Evolutionary conservation across 495 filamentous ascomycete species (phyloP).

Genomic region (Thozetella sp.): DNA sequence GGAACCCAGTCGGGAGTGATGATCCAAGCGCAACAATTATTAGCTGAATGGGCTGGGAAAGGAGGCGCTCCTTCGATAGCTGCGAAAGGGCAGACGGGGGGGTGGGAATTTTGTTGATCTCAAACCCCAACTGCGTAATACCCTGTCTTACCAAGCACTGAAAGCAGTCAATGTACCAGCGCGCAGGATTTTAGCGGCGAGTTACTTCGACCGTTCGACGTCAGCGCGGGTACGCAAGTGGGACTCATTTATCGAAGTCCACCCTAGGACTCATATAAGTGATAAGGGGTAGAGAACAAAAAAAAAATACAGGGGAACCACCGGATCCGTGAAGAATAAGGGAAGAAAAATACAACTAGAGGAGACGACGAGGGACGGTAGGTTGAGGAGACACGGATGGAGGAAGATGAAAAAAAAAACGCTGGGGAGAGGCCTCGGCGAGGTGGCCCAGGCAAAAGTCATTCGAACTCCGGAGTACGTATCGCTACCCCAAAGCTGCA

Average conservation of each 20-base stretch:
- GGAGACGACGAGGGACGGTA: no score
- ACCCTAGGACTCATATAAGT: conserved; percentile 1
- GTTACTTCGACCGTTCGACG: background rate
- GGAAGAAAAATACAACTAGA: background rate
- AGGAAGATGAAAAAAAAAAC: background rate
- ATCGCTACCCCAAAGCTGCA: background rate
- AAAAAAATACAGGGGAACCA: background rate
- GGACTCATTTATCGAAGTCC: background rate
- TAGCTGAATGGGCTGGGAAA: conserved; percentile 1
- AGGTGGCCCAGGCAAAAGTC: no score
- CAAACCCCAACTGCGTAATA: conserved; percentile 1
- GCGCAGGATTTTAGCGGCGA: background rate
- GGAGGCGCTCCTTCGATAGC: conserved; percentile 2
- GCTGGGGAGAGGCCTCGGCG: no score
- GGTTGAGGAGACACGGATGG: background rate
- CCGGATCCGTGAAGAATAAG: background rate
- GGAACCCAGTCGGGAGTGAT: background rate
- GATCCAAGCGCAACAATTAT: background rate
- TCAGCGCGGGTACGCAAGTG: background rate
- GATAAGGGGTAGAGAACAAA: background rate
- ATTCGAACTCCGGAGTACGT: background rate
- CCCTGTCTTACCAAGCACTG: background rate
- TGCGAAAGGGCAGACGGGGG: background rate
- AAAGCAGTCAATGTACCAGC: background rate
- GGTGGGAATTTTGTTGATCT: background rate